Evolutionary conservation across 495 filamentous ascomycete species (phyloP).

Genomic region (Lasiosphaeria ovina): DNA sequence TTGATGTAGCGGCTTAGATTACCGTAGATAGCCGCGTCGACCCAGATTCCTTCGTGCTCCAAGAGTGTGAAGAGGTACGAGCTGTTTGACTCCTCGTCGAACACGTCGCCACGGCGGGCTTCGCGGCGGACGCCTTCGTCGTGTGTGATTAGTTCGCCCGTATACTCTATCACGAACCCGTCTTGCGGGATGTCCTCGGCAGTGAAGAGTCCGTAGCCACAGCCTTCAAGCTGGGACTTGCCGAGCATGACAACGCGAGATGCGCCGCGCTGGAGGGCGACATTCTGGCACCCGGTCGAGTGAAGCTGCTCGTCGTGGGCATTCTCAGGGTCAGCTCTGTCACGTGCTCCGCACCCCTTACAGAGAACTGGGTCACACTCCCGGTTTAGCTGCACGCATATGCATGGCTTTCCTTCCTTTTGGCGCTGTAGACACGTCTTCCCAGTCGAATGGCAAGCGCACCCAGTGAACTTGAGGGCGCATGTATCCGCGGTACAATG

Average conservation of each 20-base stretch:
- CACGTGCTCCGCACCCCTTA: slow-evolving; percentile 59
- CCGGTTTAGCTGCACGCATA: slow-evolving; percentile 58
- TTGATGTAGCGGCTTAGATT: slow-evolving; percentile 68
- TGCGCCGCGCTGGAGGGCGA: slow-evolving; percentile 58
- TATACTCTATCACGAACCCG: slow-evolving; percentile 69
- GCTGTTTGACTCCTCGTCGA: slow-evolving; percentile 58
- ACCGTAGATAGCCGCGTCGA: slow-evolving; percentile 52
- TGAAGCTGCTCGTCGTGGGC: slow-evolving; percentile 50
- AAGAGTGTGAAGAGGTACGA: slow-evolving; percentile 69
- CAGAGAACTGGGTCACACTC: slow-evolving; percentile 74
- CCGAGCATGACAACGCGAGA: slow-evolving; percentile 60
- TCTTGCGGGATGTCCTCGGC: slow-evolving; percentile 59
- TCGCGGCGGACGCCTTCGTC: slow-evolving; percentile 59
- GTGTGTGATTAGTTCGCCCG: slow-evolving; percentile 65
- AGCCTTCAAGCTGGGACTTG: slow-evolving; percentile 53
- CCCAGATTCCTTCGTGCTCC: slow-evolving; percentile 49
- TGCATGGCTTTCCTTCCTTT: slow-evolving; percentile 52
- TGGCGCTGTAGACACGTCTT: slow-evolving; percentile 51
- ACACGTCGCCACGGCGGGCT: slow-evolving; percentile 56
- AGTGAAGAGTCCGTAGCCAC: slow-evolving; percentile 65
- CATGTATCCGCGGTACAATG: slow-evolving; percentile 58
- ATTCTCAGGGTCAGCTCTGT: slow-evolving; percentile 61
- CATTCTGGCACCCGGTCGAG: slow-evolving; percentile 58
- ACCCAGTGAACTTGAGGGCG: slow-evolving; percentile 63
- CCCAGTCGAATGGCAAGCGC: slow-evolving; percentile 53